Evolutionary conservation across 1,139 yeast genomes (phyloP).

Genomic region (Lodderomyces elongisporus): DNA sequence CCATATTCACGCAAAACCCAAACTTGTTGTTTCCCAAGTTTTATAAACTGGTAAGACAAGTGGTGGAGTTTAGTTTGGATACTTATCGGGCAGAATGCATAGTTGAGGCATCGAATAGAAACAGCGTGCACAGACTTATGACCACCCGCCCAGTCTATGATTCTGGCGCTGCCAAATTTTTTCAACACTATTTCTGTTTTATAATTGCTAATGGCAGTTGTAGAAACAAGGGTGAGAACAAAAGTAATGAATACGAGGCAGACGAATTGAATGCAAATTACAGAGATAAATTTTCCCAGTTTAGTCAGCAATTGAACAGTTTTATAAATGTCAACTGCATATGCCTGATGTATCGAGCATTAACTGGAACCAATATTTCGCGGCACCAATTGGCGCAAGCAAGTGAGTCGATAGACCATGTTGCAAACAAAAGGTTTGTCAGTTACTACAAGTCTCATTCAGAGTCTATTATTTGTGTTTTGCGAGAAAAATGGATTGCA

Average conservation of each 20-base stretch:
- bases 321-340: slow-evolving; percentile 10
- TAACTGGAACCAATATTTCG: background rate
- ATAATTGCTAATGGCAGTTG: slow-evolving; percentile 2
- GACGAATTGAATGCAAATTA: slow-evolving; percentile 13
- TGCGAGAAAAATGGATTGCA: slow-evolving; percentile 5
- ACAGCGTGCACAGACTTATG: slow-evolving; percentile 5
- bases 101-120: slow-evolving; percentile 7
- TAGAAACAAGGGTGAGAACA: background rate
- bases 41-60: slow-evolving; percentile 13
- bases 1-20: slow-evolving; percentile 21
- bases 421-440: slow-evolving; percentile 2
- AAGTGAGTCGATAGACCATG: background rate
- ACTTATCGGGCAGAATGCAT: slow-evolving; percentile 1
- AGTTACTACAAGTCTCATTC: slow-evolving; percentile 7
- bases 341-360: slow-evolving; percentile 1
- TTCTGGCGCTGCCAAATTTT: slow-evolving; percentile 6
- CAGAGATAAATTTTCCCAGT: slow-evolving; percentile 3
- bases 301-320: slow-evolving; percentile 3
- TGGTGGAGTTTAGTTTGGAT: background rate
- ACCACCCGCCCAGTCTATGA: slow-evolving; percentile 1
- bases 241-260: background rate
- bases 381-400: background rate
- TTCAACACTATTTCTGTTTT: slow-evolving; percentile 4
- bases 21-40: slow-evolving; percentile 23
- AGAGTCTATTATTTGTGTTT: slow-evolving; percentile 4